Evolutionary conservation across 495 filamentous ascomycete species (phyloP).

Genomic region (Staphylotrichum longicolle): DNA sequence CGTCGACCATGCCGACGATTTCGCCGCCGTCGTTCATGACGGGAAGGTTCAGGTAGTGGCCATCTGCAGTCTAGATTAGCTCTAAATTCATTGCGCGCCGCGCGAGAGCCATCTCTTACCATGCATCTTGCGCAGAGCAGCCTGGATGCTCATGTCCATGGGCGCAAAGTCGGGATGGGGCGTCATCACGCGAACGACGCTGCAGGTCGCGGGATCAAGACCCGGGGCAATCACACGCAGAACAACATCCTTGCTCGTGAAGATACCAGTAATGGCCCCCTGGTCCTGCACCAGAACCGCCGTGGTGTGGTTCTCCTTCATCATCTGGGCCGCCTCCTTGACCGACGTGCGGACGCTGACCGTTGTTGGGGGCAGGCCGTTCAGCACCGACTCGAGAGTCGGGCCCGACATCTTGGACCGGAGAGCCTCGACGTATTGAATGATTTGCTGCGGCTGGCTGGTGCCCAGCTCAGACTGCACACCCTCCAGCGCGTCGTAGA

Average conservation of each 20-base stretch:
- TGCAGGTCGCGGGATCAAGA: constrained; percentile 90
- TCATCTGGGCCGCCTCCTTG: constrained; percentile 86
- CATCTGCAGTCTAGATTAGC: constrained; percentile 57
- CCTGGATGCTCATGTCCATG: constrained; percentile 98
- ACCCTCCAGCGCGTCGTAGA: constrained; percentile 96
- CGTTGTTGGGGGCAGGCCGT: constrained; percentile 86
- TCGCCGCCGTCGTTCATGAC: constrained; percentile 98
- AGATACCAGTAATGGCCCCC: constrained; percentile 96
- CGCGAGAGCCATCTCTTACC: constrained; percentile 53
- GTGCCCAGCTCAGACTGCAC: constrained; percentile 98
- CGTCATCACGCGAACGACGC: constrained; percentile 97
- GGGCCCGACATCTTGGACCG: constrained; percentile 97
- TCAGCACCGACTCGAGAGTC: constrained; percentile 90
- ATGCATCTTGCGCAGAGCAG: constrained; percentile 97
- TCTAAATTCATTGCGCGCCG: background rate
- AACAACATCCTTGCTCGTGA: constrained; percentile 99
- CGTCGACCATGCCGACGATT: constrained; percentile 99
- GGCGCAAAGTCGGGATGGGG: constrained; percentile 98
- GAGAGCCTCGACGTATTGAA: constrained; percentile 96
- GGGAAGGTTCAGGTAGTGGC: constrained; percentile 94
- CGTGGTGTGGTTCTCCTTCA: constrained; percentile 98
- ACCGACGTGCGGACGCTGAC: constrained; percentile 95
- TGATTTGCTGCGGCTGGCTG: constrained; percentile 96
- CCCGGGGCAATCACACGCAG: constrained; percentile 97
- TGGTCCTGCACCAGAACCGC: constrained; percentile 95